Percentiles rank a stretch among this genome's conserved stretches.
Conservation (phyloP, 768 basidiomycete genomes). For the Lactarius deliciosus region DNA sequence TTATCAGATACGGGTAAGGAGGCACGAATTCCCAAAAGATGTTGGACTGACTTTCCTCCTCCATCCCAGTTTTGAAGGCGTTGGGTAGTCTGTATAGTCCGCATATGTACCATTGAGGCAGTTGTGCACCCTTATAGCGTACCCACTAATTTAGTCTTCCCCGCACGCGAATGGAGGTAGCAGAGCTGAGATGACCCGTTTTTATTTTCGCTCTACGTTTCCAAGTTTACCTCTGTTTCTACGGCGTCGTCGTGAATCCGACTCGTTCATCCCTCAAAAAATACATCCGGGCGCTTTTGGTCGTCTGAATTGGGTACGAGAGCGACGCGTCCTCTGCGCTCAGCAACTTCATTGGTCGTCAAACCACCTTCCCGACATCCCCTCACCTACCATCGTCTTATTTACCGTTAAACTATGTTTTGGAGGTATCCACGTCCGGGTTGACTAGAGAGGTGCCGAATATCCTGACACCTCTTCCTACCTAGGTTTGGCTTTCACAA, state of each 20-base stretch:
- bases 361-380: not conserved
- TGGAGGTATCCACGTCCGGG: slow-evolving; percentile 26
- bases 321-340: slow-evolving; percentile 12
- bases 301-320: slow-evolving; percentile 5
- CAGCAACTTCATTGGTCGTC: slow-evolving; percentile 5
- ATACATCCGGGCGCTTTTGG: slow-evolving; percentile 12
- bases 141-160: not conserved
- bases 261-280: not conserved
- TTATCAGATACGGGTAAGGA: slow-evolving; percentile 90
- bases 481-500: slow-evolving; percentile 87
- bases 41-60: not conserved
- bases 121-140: not conserved
- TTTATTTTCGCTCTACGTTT: not conserved
- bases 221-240: not conserved
- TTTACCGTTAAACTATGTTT: slow-evolving; percentile 22
- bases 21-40: not conserved
- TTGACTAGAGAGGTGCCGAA: not conserved
- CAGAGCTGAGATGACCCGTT: slow-evolving; percentile 4
- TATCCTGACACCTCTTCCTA: not conserved
- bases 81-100: slow-evolving; percentile 1
- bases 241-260: slow-evolving; percentile 6
- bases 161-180: not conserved
- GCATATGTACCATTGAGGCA: not conserved
- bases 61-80: slow-evolving; percentile 24
- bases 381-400: not conserved